Conservation (phyloP, 192 early-diverging fungal genomes). For the Radiomyces spectabilis region DNA sequence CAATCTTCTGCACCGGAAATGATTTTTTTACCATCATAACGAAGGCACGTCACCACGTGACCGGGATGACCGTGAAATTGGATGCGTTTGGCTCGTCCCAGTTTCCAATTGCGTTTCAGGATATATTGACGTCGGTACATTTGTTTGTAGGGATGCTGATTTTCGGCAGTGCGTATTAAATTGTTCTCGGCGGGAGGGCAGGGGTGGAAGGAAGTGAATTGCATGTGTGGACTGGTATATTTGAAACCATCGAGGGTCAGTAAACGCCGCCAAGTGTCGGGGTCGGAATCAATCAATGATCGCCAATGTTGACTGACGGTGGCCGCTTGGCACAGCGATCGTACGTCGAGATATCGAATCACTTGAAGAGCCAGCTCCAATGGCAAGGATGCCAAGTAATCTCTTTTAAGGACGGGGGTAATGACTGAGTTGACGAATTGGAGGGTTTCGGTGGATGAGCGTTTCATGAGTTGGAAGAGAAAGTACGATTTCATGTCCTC, state of each 20-base stretch:
- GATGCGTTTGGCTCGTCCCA: constrained; percentile 63
- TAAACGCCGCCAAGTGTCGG: constrained; percentile 37
- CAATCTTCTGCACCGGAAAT: constrained; percentile 91
- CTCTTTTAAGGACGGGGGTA: constrained; percentile 82
- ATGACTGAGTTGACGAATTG: constrained; percentile 89
- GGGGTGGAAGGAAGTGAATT: no score
- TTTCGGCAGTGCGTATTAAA: no score
- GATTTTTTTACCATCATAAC: constrained; percentile 95
- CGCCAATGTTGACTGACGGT: constrained; percentile 80
- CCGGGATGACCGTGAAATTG: constrained; percentile 77
- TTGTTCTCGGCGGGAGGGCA: no score
- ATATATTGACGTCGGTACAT: constrained; percentile 73
- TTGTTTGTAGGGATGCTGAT: constrained; percentile 75
- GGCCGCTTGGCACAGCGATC: constrained; percentile 70
- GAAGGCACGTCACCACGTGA: constrained; percentile 87
- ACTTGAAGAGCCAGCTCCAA: constrained; percentile 67
- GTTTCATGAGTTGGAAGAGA: constrained; percentile 80
- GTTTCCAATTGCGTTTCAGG: constrained; percentile 80
- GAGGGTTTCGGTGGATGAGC: constrained; percentile 72
- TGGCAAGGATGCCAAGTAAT: constrained; percentile 77
- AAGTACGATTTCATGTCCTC: constrained; percentile 76
- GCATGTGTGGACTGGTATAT: constrained; percentile 5
- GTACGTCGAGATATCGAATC: constrained; percentile 75
- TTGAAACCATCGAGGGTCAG: constrained; percentile 38
- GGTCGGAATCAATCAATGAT: constrained; percentile 65